Evolutionary conservation across 163 green algal genomes (phyloP).

Genomic region (Prototheca wickerhamii): DNA sequence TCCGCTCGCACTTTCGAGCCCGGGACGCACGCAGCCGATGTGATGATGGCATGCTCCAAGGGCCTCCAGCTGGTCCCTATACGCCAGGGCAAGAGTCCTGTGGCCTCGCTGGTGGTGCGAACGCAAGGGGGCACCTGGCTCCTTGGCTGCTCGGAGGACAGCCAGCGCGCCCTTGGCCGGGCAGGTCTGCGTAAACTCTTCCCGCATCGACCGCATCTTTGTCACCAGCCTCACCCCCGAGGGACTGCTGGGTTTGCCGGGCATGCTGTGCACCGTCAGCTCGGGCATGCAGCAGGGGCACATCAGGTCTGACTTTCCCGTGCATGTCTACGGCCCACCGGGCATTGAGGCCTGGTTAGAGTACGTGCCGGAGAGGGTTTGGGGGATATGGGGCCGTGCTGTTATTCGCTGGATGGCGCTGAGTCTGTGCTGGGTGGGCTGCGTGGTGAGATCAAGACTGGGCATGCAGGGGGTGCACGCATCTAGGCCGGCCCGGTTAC

Average conservation of each 20-base stretch:
- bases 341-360: constrained; percentile 52
- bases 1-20: no score
- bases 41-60: no score
- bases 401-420: no score
- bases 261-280: constrained; percentile 61
- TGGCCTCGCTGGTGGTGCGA: constrained; percentile 14
- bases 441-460: no score
- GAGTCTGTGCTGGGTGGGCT: no score
- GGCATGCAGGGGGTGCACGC: no score
- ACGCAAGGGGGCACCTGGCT: constrained; percentile 38
- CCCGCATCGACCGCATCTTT: constrained; percentile 58
- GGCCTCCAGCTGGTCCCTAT: not conserved
- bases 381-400: no score
- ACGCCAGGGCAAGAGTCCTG: not conserved
- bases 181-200: constrained; percentile 30
- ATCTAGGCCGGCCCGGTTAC: no score
- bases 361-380: constrained; percentile 14
- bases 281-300: constrained; percentile 40
- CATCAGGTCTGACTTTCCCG: constrained; percentile 53
- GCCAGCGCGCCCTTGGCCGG: constrained; percentile 48
- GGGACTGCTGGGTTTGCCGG: constrained; percentile 32
- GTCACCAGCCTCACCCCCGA: constrained; percentile 43
- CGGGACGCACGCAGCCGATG: no score
- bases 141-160: constrained; percentile 73
- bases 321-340: constrained; percentile 65